A percentile compares a stretch with the other conserved stretches of the same genome.
Conservation (phyloP, 352 stramenopile species). For the Hyaloperonospora brassicae region DNA sequence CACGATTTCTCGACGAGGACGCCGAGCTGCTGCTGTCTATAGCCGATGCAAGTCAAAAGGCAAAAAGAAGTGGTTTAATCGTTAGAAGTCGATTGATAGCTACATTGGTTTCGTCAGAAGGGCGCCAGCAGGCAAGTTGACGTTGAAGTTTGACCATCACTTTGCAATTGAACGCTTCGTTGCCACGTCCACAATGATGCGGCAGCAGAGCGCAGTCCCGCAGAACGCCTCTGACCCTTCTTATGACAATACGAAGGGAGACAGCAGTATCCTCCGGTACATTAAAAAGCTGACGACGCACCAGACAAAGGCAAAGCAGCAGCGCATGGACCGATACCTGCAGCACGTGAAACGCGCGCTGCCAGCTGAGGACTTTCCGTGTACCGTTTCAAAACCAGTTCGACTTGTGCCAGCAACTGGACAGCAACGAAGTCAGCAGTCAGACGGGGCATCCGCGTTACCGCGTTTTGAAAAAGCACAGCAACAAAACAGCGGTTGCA, state of each 20-base stretch:
- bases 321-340: conserved; percentile 35
- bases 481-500: no score
- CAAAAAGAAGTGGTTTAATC: conserved; percentile 42
- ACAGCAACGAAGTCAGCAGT: not conserved
- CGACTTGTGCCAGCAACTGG: not conserved
- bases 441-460: no score
- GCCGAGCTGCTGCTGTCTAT: conserved; percentile 49
- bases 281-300: conserved; percentile 46
- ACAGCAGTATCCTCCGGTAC: conserved; percentile 36
- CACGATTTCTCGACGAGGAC: conserved; percentile 59
- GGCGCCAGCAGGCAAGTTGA: conserved; percentile 16
- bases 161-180: conserved; percentile 18
- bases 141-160: conserved; percentile 47
- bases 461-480: no score
- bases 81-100: conserved; percentile 7
- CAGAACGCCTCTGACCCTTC: not conserved
- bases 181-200: conserved; percentile 9
- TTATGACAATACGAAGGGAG: conserved; percentile 1
- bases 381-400: not conserved
- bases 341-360: conserved; percentile 20
- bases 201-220: conserved; percentile 9
- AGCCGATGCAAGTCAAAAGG: conserved; percentile 57
- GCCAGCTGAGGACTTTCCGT: not conserved
- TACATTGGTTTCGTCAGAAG: not conserved
- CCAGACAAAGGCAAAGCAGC: conserved; percentile 38